A percentile compares a stretch with the other conserved stretches of the same genome.
Conservation (phyloP, 352 stramenopile species). For the Elongisporangium undulatum region DNA sequence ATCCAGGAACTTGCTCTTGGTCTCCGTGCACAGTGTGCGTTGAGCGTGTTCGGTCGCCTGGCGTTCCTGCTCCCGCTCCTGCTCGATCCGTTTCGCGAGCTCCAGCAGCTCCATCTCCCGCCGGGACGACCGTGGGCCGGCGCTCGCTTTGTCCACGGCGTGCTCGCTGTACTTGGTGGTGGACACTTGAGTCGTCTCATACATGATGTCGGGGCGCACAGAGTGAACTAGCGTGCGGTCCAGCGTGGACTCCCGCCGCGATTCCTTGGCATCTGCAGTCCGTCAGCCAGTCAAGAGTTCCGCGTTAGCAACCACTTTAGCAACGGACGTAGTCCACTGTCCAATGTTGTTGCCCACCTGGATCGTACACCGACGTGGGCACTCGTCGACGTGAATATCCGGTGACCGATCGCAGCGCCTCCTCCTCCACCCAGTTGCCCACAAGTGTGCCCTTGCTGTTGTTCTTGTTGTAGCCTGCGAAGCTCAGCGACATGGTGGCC, state of each 20-base stretch:
- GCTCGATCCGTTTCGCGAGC: conserved; percentile 28
- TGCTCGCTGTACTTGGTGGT: conserved; percentile 43
- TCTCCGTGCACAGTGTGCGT: conserved; percentile 16
- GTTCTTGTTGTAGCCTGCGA: conserved; percentile 77
- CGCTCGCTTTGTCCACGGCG: conserved; percentile 16
- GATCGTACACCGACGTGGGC: conserved; percentile 21
- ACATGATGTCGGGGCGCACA: conserved; percentile 12
- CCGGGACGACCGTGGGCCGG: conserved; percentile 35
- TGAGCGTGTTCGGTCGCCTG: conserved; percentile 16
- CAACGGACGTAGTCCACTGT: not conserved
- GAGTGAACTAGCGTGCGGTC: conserved; percentile 48
- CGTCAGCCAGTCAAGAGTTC: not conserved
- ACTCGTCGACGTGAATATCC: conserved; percentile 58
- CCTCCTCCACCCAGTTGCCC: conserved; percentile 85
- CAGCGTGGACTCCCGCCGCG: conserved; percentile 38
- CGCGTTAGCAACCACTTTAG: not conserved
- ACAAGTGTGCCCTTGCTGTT: conserved; percentile 70
- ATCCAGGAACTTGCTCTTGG: conserved; percentile 33
- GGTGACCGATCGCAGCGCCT: conserved; percentile 54
- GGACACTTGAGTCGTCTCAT: conserved; percentile 26
- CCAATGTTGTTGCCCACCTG: conserved; percentile 14
- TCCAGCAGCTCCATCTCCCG: conserved; percentile 40
- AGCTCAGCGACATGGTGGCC: conserved; percentile 31
- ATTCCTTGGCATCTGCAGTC: conserved; percentile 33
- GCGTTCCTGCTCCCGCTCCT: conserved; percentile 24